Evolutionary conservation across 805 yeast genomes (phyloP).

Genomic region (Wickerhamomyces xylosicus): DNA sequence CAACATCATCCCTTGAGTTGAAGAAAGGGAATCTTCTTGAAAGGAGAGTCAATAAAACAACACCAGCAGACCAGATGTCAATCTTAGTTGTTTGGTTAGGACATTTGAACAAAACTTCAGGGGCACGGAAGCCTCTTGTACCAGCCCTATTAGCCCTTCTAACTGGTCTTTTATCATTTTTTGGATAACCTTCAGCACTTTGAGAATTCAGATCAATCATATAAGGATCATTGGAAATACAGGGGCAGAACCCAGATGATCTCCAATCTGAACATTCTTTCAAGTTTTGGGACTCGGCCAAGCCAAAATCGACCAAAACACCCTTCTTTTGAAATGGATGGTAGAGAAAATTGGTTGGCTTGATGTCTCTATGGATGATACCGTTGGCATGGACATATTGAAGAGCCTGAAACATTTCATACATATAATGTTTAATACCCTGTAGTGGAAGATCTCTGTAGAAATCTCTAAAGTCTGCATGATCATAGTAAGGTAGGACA

Average conservation of each 20-base stretch:
- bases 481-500: constrained; percentile 83
- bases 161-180: constrained; percentile 80
- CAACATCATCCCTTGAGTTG: constrained; percentile 88
- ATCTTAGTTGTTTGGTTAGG: constrained; percentile 54
- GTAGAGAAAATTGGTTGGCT: constrained; percentile 63
- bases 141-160: constrained; percentile 95
- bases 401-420: constrained; percentile 66
- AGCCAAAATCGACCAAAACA: constrained; percentile 76
- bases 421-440: constrained; percentile 75
- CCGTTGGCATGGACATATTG: constrained; percentile 56
- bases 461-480: constrained; percentile 82
- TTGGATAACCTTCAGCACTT: constrained; percentile 57
- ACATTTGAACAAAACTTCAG: constrained; percentile 51
- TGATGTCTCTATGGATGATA: constrained; percentile 70
- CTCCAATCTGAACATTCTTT: constrained; percentile 15
- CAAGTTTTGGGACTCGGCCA: constrained; percentile 38
- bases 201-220: constrained; percentile 16
- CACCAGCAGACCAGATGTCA: constrained; percentile 80
- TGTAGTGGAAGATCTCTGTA: constrained; percentile 68
- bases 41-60: constrained; percentile 63
- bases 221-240: constrained; percentile 24
- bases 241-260: constrained; percentile 39
- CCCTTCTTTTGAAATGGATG: constrained; percentile 40
- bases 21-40: constrained; percentile 85
- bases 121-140: constrained; percentile 82